Base-by-base conservation (phyloP, 805 yeast species). In the Wickerhamomyces bovis region DNA sequence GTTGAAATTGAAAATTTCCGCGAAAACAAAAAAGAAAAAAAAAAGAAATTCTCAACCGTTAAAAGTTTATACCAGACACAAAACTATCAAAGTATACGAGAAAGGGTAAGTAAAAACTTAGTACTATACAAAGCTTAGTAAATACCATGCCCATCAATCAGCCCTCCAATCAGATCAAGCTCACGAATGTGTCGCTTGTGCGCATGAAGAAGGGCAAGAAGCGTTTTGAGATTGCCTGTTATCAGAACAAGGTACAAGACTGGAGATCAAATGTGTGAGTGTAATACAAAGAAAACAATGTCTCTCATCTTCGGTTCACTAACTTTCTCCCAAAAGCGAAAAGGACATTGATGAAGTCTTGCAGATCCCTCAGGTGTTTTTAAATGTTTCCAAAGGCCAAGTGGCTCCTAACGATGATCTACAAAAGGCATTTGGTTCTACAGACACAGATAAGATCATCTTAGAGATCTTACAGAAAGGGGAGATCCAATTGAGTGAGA, bases 221-320 rank as follows among this genome's bases (percentile, higher is more conserved):
- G 65, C 72, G 97, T 53, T 94, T 89, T 57, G 99, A 94, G 66
- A 77, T 94, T 40, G 98, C 98, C 0, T 94, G 99, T 61, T 94
- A 94, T 64, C 96, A 88, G 61, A 94, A 94, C 60, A 94, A 94
- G 62, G 97, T 94, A 6, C 98, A 92, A 64, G 99, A 94, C 64
- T 94, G 89, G 80, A 75, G 97, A 56, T 76, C 78, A 51, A 86
- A 85, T 48, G 81, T 87, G 63, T 68, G 56, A 47, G 71, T 58
- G 5, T 11, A 11, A 7, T 11, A 11, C 6, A n/a, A 33, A 33
- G 4, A 9, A 12, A 30, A 25, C 19, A 22, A 22, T 16, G 16
- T 9, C 15, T 8, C 11, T 21, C 43, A 1, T 13, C 19, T 4
- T 7, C 15, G 8, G 25, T 12, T 16, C n/a, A 44, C 63, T 40